Percentiles rank a stretch among this genome's conserved stretches.
Evolutionary conservation across 495 filamentous ascomycete species (phyloP).

Genomic region (Mytilinidion resinicola): DNA sequence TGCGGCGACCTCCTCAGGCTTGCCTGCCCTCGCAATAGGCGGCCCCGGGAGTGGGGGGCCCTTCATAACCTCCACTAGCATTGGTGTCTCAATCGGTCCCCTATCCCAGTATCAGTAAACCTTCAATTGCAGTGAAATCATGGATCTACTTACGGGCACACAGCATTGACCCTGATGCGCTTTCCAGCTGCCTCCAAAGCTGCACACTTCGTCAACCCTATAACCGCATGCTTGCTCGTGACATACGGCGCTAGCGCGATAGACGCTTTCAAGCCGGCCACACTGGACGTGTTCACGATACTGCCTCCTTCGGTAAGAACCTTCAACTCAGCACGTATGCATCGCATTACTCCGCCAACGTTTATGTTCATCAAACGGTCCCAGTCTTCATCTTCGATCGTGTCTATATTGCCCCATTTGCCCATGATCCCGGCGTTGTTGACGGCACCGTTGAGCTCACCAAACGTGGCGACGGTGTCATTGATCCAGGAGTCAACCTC

Average conservation of each 20-base stretch:
- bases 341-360: constrained; percentile 30
- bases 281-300: constrained; percentile 53
- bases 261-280: constrained; percentile 48
- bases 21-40: constrained; percentile 6
- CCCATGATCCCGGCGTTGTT: constrained; percentile 50
- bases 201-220: constrained; percentile 52
- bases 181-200: constrained; percentile 50
- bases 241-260: constrained; percentile 46
- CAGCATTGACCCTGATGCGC: constrained; percentile 52
- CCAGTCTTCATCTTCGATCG: constrained; percentile 34
- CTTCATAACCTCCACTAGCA: not conserved
- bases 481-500: constrained; percentile 4
- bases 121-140: not conserved
- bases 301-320: constrained; percentile 6
- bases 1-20: constrained; percentile 20
- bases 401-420: constrained; percentile 27
- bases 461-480: constrained; percentile 13
- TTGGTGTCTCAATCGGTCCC: constrained; percentile 10
- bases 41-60: not conserved
- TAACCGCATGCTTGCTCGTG: constrained; percentile 47
- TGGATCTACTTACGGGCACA: constrained; percentile 19
- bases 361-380: constrained; percentile 28
- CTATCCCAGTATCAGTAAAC: not conserved
- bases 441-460: constrained; percentile 48
- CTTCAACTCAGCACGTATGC: constrained; percentile 22